These are phyloP conservation scores for Celoporthe dispersa DNA, from an alignment of 2,329 filamentous ascomycete genomes.

Conservation along the genomic window DNA sequence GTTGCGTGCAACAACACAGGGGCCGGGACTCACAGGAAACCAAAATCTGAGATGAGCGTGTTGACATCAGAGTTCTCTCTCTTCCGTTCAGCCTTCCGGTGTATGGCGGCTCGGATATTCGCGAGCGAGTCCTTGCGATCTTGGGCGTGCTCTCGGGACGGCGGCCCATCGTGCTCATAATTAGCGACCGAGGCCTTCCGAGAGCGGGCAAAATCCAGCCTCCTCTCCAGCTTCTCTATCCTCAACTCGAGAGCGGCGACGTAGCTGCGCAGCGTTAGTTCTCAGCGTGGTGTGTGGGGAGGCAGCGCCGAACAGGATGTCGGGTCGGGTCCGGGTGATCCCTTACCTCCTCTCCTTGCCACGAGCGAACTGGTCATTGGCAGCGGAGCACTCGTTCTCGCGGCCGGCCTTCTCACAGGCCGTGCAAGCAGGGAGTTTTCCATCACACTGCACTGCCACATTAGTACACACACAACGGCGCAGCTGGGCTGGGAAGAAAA, in stretches of 20 bases:
- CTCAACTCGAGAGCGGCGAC: constrained; percentile 92
- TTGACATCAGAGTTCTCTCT: constrained; percentile 87
- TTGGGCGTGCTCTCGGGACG: constrained; percentile 40
- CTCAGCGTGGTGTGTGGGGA: background rate
- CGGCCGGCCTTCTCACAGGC: constrained; percentile 92
- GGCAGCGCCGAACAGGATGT: constrained; percentile 13
- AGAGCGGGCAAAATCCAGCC: constrained; percentile 70
- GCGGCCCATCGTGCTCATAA: constrained; percentile 60
- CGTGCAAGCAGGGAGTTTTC: constrained; percentile 91
- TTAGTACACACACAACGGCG: background rate
- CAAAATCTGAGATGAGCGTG: constrained; percentile 90
- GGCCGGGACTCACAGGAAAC: constrained; percentile 69
- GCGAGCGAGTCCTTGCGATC: constrained; percentile 69
- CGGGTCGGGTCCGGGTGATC: constrained; percentile 5
- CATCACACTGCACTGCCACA: constrained; percentile 70
- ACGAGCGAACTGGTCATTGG: constrained; percentile 92
- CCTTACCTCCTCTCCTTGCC: constrained; percentile 87
- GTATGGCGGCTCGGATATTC: constrained; percentile 64
- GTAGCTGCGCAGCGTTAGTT: constrained; percentile 60
- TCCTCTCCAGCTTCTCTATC: constrained; percentile 84
- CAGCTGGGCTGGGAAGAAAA: constrained; percentile 5
- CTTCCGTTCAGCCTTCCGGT: constrained; percentile 65
- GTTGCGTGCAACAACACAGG: background rate
- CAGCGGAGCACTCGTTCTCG: constrained; percentile 85
- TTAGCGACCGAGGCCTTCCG: constrained; percentile 73